Base-by-base conservation (phyloP, 768 basidiomycete genomes). In the Tubosaeta sp. region DNA sequence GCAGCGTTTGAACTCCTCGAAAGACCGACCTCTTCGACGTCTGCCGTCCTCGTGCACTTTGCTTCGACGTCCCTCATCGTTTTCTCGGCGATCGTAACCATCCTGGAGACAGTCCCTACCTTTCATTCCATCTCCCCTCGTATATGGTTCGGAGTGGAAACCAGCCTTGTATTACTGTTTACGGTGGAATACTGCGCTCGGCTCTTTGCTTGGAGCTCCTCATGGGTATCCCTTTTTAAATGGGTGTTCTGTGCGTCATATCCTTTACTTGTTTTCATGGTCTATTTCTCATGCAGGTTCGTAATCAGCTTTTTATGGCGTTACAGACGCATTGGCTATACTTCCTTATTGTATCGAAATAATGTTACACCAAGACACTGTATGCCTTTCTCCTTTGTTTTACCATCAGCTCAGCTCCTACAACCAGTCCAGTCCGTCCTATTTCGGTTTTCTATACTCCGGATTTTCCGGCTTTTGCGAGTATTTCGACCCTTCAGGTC, bases 401-500 rank as follows among this genome's bases (percentile, higher is more conserved):
- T 9, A 29, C 40, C 48, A n/a, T 24, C 14, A 30, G 4, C 29
- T 40, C 34, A 40, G 2, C 21, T 36, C 40, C 25, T 32, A 42
- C 46, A 8, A 43, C 13, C 24, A 34, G 29, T 46, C 29, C 63
- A 91, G 88, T 86, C 89, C 4, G 86, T 87, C 30, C 74, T 92
- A 47, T 95, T 94, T 69, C 78, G 93, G 16, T 96, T 94, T 66
- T 92, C 91, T 0, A 94, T 95, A 49, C 72, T 96, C 31, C 78
- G 93, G 34, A 92, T 91, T 71, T 94, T 94, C 68, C 84, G 93
- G 29, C 78, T 95, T 3, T 68, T 94, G 22, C 82, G 93, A 19
- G 91, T 94, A 7, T 96, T 95, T 70, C 74, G 89, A 42, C 90
- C 93, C 0, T 95, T 95, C 77, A 81, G 84, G 50, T 84, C 91